Percentiles rank a stretch among this genome's conserved stretches.
Evolutionary conservation across 1,139 yeast species (phyloP).

Genomic region (Blastobotrys serpentis): DNA sequence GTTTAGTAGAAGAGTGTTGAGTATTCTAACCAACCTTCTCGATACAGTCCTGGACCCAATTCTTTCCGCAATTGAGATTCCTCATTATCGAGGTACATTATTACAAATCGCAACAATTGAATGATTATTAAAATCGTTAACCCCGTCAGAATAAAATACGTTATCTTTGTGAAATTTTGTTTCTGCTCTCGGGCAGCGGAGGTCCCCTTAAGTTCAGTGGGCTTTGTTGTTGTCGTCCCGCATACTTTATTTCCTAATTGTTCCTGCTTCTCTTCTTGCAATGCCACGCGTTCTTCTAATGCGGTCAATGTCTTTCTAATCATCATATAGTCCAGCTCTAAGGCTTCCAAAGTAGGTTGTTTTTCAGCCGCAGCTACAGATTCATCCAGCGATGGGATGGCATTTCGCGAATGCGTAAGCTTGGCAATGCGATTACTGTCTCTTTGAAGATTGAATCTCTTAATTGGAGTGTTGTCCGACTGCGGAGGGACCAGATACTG

Average conservation of each 20-base stretch:
- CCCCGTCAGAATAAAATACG: not conserved
- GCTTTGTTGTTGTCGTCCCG: not conserved
- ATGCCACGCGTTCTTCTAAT: conserved; percentile 24
- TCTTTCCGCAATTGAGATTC: conserved; percentile 14
- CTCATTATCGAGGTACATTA: conserved; percentile 16
- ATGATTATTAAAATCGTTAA: conserved; percentile 3
- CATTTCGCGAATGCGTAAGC: conserved; percentile 14
- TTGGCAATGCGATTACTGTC: conserved; percentile 15
- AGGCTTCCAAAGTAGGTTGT: conserved; percentile 13
- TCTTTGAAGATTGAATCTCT: conserved; percentile 13
- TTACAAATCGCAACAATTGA: conserved; percentile 9
- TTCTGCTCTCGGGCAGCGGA: too few species aligned
- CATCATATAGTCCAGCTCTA: conserved; percentile 27
- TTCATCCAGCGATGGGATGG: conserved; percentile 12
- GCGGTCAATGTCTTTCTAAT: conserved; percentile 24
- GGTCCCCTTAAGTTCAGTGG: too few species aligned
- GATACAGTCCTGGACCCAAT: conserved; percentile 18
- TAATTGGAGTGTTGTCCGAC: conserved; percentile 4
- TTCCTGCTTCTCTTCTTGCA: conserved; percentile 23
- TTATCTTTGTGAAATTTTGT: too few species aligned
- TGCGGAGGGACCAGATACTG: conserved; percentile 8
- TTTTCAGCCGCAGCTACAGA: conserved; percentile 11
- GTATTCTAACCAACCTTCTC: conserved; percentile 20
- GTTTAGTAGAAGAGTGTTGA: conserved; percentile 9
- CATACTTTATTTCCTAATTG: conserved; percentile 3